phyloP scores from a whole-genome alignment of 2,329 filamentous ascomycete genomes.

The Davidsoniella virescens region DNA sequence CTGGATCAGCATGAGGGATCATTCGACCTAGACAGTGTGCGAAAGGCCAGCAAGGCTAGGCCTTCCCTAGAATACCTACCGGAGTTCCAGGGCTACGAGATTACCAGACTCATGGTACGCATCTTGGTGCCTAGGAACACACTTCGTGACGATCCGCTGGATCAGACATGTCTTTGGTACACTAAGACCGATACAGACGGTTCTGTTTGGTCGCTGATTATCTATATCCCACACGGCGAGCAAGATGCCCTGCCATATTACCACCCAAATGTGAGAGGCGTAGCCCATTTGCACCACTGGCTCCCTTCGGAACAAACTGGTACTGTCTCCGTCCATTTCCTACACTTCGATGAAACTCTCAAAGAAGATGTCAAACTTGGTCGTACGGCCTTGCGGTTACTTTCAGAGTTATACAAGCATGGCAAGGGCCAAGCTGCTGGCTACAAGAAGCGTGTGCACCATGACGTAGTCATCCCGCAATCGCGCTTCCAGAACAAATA shows the following conservation, averaged over 20 bases:
- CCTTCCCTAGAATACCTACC: conserved; percentile 8
- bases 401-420: conserved; percentile 57
- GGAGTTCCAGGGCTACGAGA: conserved; percentile 26
- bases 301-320: conserved; percentile 22
- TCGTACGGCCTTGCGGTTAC: conserved; percentile 52
- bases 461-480: conserved; percentile 67
- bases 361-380: conserved; percentile 31
- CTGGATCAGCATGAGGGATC: conserved; percentile 26
- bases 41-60: not conserved
- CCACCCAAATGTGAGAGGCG: conserved; percentile 58
- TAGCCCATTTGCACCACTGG: conserved; percentile 64
- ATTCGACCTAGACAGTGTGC: not conserved
- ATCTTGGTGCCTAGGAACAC: conserved; percentile 70
- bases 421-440: conserved; percentile 47
- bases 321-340: conserved; percentile 43
- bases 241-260: conserved; percentile 65
- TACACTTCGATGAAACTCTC: conserved; percentile 27
- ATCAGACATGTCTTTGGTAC: conserved; percentile 73
- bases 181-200: conserved; percentile 19
- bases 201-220: conserved; percentile 28
- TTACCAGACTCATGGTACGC: conserved; percentile 38
- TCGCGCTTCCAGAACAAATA: conserved; percentile 70
- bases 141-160: conserved; percentile 53
- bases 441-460: conserved; percentile 67
- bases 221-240: conserved; percentile 60